Base-by-base conservation (phyloP, 1,284 basidiomycete species). In the Macrocystidia cucumis region DNA sequence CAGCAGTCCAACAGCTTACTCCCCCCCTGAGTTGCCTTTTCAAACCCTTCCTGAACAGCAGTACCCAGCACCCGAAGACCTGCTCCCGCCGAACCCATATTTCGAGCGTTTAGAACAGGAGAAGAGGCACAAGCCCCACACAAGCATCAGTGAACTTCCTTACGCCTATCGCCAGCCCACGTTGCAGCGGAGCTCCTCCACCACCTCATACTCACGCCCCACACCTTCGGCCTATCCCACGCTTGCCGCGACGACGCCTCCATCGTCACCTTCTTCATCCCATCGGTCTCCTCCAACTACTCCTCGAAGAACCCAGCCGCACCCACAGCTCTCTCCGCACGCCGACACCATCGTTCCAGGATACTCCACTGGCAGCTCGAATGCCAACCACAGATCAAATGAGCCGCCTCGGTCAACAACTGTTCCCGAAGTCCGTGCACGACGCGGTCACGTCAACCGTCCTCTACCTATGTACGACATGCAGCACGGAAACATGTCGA, bases 401-500 rank as follows among this genome's bases (percentile, higher is more conserved):
- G n/a, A n/a, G n/a, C 29, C 5, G 29, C 5, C 29, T 25, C 23
- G 12, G 12, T 12, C 23, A 12, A 25, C 23, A 8, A 8, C 23
- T 25, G 8, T 8, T 3, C 14, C 19, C 19, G 14, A 30, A 30
- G 12, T 7, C 6, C 29, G 22, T 34, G 18, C 4, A 28, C 19
- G 17, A 5, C 5, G 11, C 4, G n/a, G 29, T 11, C 19, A 12
- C 5, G 4, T 3, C 29, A 13, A n/a, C 5, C 27, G 17, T 17
- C 19, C 1, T 13, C 41, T 4, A 30, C 30, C 3, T 14, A 18
- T 42, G 34, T 48, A 51, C 35, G 38, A 23, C n/a, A 42, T 33
- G 26, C 17, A 40, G 14, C 34, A 27, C 26, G 24, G 28, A 11
- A 49, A 41, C 31, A 26, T 43, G 8, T 53, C 50, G 8, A 44